Conservation (phyloP, 129 eudicot species). For the Artemisia annua region DNA sequence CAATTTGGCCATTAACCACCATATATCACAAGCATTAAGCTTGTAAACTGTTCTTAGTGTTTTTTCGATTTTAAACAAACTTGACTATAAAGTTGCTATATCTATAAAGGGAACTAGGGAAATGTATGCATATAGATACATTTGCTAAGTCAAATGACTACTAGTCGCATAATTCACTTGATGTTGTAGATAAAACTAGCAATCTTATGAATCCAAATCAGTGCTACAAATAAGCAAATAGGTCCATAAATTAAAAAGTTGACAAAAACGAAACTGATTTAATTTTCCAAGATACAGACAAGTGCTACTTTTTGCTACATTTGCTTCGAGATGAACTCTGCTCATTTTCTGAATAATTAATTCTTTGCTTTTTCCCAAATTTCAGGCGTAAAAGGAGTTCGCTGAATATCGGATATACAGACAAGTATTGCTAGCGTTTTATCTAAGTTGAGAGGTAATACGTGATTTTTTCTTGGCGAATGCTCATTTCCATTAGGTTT, state of each 20-base stretch:
- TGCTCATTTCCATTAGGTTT: not conserved
- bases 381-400: slow-evolving; percentile 8
- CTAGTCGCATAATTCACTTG: too few species aligned
- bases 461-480: not conserved
- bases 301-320: not conserved
- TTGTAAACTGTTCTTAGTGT: too few species aligned
- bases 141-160: too few species aligned
- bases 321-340: not conserved
- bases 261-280: not conserved
- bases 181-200: too few species aligned
- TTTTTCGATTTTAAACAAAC: too few species aligned
- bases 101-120: too few species aligned
- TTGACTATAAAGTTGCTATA: too few species aligned
- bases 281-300: not conserved
- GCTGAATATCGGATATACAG: not conserved
- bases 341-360: not conserved
- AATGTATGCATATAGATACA: too few species aligned
- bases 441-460: not conserved
- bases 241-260: not conserved
- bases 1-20: not conserved
- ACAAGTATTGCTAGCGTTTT: not conserved
- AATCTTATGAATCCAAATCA: too few species aligned
- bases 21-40: not conserved
- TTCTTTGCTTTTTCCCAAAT: not conserved
- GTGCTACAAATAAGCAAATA: not conserved